These are phyloP conservation scores for Candida piceae DNA, from an alignment of 805 yeast genomes.

Conservation along the genomic window DNA sequence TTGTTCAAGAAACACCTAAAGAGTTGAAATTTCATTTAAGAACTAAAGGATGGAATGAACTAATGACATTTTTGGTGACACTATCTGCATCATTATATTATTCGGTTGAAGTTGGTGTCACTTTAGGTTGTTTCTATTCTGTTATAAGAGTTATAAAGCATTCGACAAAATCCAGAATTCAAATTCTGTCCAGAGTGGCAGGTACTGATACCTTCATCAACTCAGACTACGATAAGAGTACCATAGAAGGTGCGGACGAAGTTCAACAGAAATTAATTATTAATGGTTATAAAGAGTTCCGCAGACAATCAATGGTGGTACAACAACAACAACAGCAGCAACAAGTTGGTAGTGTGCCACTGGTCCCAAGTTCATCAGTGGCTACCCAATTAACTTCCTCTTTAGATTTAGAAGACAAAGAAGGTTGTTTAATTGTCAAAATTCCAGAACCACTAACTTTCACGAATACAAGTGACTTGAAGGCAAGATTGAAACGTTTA, in stretches of 20 bases:
- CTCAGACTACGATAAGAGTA: slow-evolving; percentile 49
- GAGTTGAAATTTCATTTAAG: slow-evolving; percentile 70
- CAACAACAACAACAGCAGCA: slow-evolving; percentile 1
- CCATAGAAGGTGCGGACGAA: too few relatives aligned
- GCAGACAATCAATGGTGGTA: slow-evolving; percentile 14
- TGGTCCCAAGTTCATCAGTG: background rate
- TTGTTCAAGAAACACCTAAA: slow-evolving; percentile 79
- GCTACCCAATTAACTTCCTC: background rate
- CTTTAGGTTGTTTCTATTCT: slow-evolving; percentile 80
- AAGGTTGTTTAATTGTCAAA: slow-evolving; percentile 72
- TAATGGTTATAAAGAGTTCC: slow-evolving; percentile 24
- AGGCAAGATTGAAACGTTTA: slow-evolving; percentile 58
- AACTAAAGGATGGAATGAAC: slow-evolving; percentile 72
- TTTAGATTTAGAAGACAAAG: slow-evolving; percentile 40
- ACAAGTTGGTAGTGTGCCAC: slow-evolving; percentile 1
- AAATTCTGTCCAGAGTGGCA: slow-evolving; percentile 67
- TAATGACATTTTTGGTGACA: slow-evolving; percentile 63
- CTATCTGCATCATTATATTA: slow-evolving; percentile 57
- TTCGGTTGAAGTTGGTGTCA: slow-evolving; percentile 87
- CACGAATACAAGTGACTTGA: slow-evolving; percentile 76
- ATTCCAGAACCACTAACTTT: slow-evolving; percentile 87
- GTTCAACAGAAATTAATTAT: slow-evolving; percentile 15
- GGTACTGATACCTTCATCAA: slow-evolving; percentile 60
- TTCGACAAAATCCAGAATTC: slow-evolving; percentile 78
- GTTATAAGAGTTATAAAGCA: slow-evolving; percentile 74